A percentile compares a stretch with the other conserved stretches of the same genome.
Conservation (phyloP, 371 early-diverging fungal species). For the Parasitella parasitica region DNA sequence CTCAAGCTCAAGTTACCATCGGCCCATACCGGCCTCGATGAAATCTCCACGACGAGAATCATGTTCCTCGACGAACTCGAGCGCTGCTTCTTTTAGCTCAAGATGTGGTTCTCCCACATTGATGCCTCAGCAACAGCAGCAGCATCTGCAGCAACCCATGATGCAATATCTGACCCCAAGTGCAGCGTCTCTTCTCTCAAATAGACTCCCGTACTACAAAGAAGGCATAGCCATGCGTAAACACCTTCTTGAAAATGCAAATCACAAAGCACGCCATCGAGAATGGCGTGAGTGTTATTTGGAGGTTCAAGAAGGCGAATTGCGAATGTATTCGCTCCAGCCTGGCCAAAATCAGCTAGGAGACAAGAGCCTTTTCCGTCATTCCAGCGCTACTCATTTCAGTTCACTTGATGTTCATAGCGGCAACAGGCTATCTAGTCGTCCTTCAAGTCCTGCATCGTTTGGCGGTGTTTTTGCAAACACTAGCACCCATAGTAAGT, state of each 20-base stretch:
- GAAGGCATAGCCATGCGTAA: slow-evolving; percentile 85
- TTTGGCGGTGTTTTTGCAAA: neutral
- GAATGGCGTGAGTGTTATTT: slow-evolving; percentile 86
- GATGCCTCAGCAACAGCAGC: neutral
- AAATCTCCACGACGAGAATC: slow-evolving; percentile 23
- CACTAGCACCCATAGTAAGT: neutral
- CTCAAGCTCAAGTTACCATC: slow-evolving; percentile 9
- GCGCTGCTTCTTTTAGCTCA: slow-evolving; percentile 14
- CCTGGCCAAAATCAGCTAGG: slow-evolving; percentile 12
- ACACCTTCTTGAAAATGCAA: slow-evolving; percentile 73
- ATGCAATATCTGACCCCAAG: slow-evolving; percentile 24
- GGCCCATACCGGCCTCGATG: slow-evolving; percentile 8
- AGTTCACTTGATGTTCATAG: neutral
- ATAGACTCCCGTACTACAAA: slow-evolving; percentile 51
- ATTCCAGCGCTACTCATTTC: slow-evolving; percentile 13
- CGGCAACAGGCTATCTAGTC: neutral
- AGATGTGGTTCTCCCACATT: slow-evolving; percentile 13
- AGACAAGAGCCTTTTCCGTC: slow-evolving; percentile 19
- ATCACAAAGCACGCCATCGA: slow-evolving; percentile 76
- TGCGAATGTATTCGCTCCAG: slow-evolving; percentile 79
- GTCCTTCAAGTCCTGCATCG: neutral
- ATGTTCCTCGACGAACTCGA: slow-evolving; percentile 22
- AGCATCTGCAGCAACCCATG: slow-evolving; percentile 6
- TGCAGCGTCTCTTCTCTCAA: slow-evolving; percentile 26
- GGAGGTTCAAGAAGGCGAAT: slow-evolving; percentile 67